Evolutionary conservation across 805 yeast species (phyloP), one percentile per base, ranked within the genome.

Genomic region (Wickerhamomyces queroliae): DNA sequence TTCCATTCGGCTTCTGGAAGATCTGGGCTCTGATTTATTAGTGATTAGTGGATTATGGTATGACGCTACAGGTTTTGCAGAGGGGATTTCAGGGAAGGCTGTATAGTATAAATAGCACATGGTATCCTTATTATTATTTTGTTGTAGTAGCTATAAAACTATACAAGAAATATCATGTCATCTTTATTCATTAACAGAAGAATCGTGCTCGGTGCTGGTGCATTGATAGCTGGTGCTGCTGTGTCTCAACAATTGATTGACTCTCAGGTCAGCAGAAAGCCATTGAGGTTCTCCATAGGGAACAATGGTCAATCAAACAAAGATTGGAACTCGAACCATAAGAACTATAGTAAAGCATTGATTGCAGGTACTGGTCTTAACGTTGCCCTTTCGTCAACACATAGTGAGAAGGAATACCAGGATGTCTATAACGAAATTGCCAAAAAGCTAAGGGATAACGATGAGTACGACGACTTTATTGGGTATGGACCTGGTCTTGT

Each of bases 401-500:
- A 28, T 6, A 4, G 7, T 28, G 31, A 28, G 10, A 8, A 17
- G 7, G 31, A 28, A 9, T 28, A 28, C 17, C 31, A 28, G 17
- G 17, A 28, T 8, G 3, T 28, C 5, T 28, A 28, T 28, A 28
- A 28, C 12, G 31, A n/a, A 9, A 28, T 28, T 17, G 31, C 31
- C 5, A 3, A 9, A 3, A 22, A 39, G 3, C 15, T 30, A 20
- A 36, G 20, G 9, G 85, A 78, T 8, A 66, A 70, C 16, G 72
- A 68, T 39, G 73, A 67, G 36, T 80, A 74, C 55, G 90, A 83
- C 50, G 81, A 78, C 47, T 78, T 76, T 27, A 77, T 80, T 20
- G 82, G 80, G 4, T 71, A 78, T 45, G 93, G 90, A 1, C 96
- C 95, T 9, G 77, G 82, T 13, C 64, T 87, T 30, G 77, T 87